Base-by-base conservation (phyloP, 306 rosid genomes). In the Trifolium repens region DNA sequence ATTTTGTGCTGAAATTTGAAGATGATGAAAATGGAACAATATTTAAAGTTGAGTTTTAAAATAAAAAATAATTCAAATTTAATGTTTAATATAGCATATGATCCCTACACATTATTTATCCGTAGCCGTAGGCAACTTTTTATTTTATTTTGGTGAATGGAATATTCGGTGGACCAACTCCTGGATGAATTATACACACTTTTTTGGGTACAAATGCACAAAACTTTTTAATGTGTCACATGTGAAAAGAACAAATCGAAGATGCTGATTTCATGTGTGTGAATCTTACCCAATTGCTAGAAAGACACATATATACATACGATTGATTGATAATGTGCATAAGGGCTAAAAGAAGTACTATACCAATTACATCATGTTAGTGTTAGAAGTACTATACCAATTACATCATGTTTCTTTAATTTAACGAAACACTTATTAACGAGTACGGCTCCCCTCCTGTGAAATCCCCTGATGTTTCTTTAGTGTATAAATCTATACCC, bases 241-340 rank as follows among this genome's bases (percentile, higher is more conserved):
- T 59, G 65, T 59, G 65, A 59, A 59, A 59, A 59, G 40, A 59
- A 27, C 65, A 59, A 59, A 27, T 59, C 17, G 16, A 27, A 27
- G 16, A 59, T 27, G 37, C 37, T 27, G 65, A 12, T 59, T 59
- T 59, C 39, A 59, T 12, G 16, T 12, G 35, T 58, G 40, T 59
- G 39, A 27, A 27, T 27, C 40, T 59, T 13, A 3, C 65, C 65
- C 65, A 13, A 12, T 5, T 59, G 65, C 39, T 12, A 24, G 9
- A 58, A 58, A 58, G 3, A 11, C n/a, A 58, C 35, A 32, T 4
- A 32, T 32, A 30, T 24, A 27, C 30, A 24, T 11, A 57, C 37
- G 15, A 12, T 58, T 24, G 34, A 22, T 57, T 57, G n/a, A 53
- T 57, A 13, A 24, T 1, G 35, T 32, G 22, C 35, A 57, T 15